Conservation (phyloP, 2,329 filamentous ascomycete genomes). For the Colletotrichum echinochloae region DNA sequence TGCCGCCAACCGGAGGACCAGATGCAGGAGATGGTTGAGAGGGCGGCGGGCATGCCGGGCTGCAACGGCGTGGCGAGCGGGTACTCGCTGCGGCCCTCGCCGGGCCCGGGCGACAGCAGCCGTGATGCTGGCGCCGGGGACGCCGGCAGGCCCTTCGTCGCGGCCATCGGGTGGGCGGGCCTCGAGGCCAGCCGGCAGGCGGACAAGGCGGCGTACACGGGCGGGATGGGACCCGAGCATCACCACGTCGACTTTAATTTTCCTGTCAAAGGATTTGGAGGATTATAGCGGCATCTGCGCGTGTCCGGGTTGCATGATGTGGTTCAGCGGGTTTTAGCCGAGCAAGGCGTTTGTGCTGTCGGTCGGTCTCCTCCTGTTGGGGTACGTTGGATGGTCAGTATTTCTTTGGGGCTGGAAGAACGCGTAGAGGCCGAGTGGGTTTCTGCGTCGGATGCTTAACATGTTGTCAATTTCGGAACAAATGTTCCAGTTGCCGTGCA, state of each 20-base stretch:
- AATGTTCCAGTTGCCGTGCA: neutral
- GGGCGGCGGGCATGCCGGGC: conserved; percentile 42
- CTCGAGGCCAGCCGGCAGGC: conserved; percentile 44
- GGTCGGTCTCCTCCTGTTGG: neutral
- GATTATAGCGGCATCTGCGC: conserved; percentile 37
- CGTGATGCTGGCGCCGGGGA: conserved; percentile 25
- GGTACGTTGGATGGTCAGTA: neutral
- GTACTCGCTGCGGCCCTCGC: conserved; percentile 31
- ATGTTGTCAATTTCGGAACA: neutral
- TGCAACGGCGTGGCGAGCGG: conserved; percentile 46
- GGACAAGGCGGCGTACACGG: conserved; percentile 40
- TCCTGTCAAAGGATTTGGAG: conserved; percentile 46
- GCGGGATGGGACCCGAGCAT: conserved; percentile 41
- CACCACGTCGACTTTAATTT: conserved; percentile 47
- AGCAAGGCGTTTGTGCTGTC: conserved; percentile 23
- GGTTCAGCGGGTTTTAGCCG: conserved; percentile 37
- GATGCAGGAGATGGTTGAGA: conserved; percentile 43
- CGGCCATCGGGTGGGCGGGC: conserved; percentile 44
- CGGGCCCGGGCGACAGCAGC: neutral
- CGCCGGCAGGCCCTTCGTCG: conserved; percentile 44
- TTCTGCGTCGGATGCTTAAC: neutral
- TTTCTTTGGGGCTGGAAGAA: neutral
- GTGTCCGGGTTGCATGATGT: conserved; percentile 40
- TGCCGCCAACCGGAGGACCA: conserved; percentile 51
- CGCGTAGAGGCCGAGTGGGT: neutral